A percentile compares a stretch with the other conserved stretches of the same genome.
Evolutionary conservation across 805 yeast genomes (phyloP).

Genomic region (Starmerella potacharoeniae): DNA sequence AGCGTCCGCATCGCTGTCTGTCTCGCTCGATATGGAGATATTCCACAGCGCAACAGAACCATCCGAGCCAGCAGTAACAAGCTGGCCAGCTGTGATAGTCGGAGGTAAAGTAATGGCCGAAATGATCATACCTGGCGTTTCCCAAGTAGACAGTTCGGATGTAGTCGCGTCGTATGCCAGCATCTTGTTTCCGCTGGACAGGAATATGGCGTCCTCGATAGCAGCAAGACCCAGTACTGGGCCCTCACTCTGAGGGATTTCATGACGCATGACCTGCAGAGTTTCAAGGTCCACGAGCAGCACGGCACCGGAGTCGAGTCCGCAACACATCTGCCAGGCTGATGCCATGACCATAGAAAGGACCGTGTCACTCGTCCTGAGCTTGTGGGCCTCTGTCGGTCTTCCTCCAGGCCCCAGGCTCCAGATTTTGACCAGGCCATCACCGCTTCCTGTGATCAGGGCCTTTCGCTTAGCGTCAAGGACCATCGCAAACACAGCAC

Average conservation of each 20-base stretch:
- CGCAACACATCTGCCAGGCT: constrained; percentile 70
- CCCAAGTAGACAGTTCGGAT: constrained; percentile 30
- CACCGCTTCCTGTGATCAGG: constrained; percentile 75
- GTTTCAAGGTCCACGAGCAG: constrained; percentile 83
- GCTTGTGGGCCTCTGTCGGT: constrained; percentile 23
- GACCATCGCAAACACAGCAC: constrained; percentile 67
- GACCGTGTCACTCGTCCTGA: constrained; percentile 54
- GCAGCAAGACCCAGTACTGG: constrained; percentile 51
- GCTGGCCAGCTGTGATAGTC: constrained; percentile 8
- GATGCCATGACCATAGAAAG: constrained; percentile 49
- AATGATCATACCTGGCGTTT: constrained; percentile 19
- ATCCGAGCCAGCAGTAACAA: constrained; percentile 33
- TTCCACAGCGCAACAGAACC: constrained; percentile 67
- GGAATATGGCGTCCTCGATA: constrained; percentile 47
- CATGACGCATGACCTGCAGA: constrained; percentile 43
- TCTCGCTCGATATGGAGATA: constrained; percentile 22
- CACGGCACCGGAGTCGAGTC: constrained; percentile 62
- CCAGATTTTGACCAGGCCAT: constrained; percentile 82
- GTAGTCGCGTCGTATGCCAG: constrained; percentile 42
- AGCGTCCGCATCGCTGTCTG: neutral
- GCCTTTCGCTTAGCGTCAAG: constrained; percentile 23
- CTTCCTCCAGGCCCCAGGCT: constrained; percentile 28
- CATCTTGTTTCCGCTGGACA: constrained; percentile 45
- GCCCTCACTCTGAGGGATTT: constrained; percentile 13
- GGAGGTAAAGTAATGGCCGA: constrained; percentile 15